Base-by-base conservation (phyloP, 2,329 filamentous ascomycete genomes). In the Talaromyces sp. region DNA sequence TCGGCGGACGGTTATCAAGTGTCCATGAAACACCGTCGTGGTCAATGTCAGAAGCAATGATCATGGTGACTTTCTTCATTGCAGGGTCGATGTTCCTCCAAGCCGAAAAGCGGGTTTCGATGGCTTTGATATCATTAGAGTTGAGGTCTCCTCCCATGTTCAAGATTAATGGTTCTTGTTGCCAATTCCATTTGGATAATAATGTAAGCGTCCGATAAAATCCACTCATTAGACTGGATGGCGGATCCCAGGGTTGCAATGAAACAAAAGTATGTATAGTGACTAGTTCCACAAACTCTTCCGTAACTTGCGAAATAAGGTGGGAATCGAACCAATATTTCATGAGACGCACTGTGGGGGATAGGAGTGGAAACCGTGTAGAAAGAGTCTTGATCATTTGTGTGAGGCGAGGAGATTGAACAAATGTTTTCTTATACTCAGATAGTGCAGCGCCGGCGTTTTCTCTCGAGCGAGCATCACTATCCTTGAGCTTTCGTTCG, bases 321-420 rank as follows among this genome's bases (percentile, higher is more conserved):
- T 99, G 95, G 2, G 84, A 83, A 64, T 86, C 84, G 74, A 96
- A 95, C 95, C 95, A 99, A 69, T 87, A 85, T 78, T 98, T 98
- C 51, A 90, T 82, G 2, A 98, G 80, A 19, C 93, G 87, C 63
- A 97, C 90, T 0, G 92, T 89, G 2, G 88, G 85, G 0, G 92
- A 96, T 7, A 99, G 80, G 0, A 91, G 82, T 1, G 89, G 88
- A 66, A 91, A 88, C 3, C 91, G 86, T 0, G 90, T 96, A 75
- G 88, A 91, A 58, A 92, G 86, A 0, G 88, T 91, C 58, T 89
- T 83, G 43, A 98, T 82, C 5, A 88, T 89, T 73, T 96, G 92
- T 4, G 87, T 92, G 69, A 96, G 90, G 11, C 91, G 82, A 3
- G 93, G 90, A 0, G 88, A 78, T 55, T 89, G 87, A 31, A 87